Base-by-base conservation (phyloP, 2,329 filamentous ascomycete genomes). In the Beauveria bassiana region DNA sequence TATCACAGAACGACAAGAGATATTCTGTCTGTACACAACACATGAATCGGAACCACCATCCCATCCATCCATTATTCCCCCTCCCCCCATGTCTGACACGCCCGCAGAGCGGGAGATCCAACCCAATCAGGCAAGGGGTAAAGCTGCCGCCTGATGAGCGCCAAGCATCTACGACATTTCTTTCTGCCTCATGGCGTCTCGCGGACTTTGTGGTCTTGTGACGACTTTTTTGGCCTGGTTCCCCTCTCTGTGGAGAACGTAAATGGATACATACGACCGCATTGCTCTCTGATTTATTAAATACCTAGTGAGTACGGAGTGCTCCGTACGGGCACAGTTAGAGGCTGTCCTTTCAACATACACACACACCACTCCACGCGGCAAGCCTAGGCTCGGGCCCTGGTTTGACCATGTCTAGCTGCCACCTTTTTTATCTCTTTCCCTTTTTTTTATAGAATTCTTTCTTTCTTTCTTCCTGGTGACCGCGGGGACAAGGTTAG, bases 101-200 rank as follows among this genome's bases (percentile, higher is more conserved):
- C 31, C 31, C 40, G 26, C 50, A 55, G 22, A 47, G 61, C 64
- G 62, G 61, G 63, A 64, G 63, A 45, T 53, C 56, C 63, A 63
- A 54, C 57, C 63, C 61, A 59, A 62, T 62, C 18, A 61, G 59
- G 60, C 51, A 60, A 62, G 43, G 50, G 20, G 14, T 6, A 53
- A 52, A 34, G 51, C 54, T 28, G 31, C 45, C 64, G 64, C 63
- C 62, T 64, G 64, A 66, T 63, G 65, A 59, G 56, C 59, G 64
- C 64, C 59, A 63, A 61, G 62, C 45, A 26, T 46, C 57, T 14
- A 51, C 49, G 9, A n/a, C 26, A 43, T 7, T 16, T 31, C 18
- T 10, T 34, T 42, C 26, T 47, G 24, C 26, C 54, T 40, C n/a
- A 28, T 49, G 22, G 8, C 40, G 31, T 58, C 55, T 49, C 55